phyloP scores from a whole-genome alignment of 495 filamentous ascomycete species.

The Letharia columbiana region DNA sequence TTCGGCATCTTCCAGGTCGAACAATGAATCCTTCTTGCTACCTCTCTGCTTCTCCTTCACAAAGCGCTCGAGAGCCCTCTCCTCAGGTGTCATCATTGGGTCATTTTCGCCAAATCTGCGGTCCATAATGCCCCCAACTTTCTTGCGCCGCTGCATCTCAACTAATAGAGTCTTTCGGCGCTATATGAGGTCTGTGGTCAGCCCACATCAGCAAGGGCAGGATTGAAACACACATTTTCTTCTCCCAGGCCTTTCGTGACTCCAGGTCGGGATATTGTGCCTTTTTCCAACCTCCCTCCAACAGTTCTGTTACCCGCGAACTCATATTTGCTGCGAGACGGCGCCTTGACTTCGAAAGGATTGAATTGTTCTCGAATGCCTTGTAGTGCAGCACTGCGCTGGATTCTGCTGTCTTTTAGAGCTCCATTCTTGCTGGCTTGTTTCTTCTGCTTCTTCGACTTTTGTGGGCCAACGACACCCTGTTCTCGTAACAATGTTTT shows the following conservation, averaged over 20 bases:
- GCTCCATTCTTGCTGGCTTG: conserved; percentile 57
- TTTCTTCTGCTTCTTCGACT: conserved; percentile 85
- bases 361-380: conserved; percentile 92
- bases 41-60: conserved; percentile 68
- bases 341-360: conserved; percentile 84
- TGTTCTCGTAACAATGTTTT: conserved; percentile 81
- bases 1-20: conserved; percentile 84
- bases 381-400: conserved; percentile 64
- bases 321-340: conserved; percentile 64
- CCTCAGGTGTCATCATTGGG: conserved; percentile 84
- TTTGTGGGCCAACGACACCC: conserved; percentile 77
- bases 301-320: conserved; percentile 52
- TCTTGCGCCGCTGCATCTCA: conserved; percentile 79
- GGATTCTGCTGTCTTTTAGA: conserved; percentile 57
- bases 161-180: conserved; percentile 69
- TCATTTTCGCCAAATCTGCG: conserved; percentile 94
- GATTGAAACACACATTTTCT: conserved; percentile 54
- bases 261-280: conserved; percentile 59
- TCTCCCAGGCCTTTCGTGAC: conserved; percentile 80
- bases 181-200: conserved; percentile 56
- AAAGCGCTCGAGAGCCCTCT: conserved; percentile 85
- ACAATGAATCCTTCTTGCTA: conserved; percentile 64
- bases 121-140: conserved; percentile 86
- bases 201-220: conserved; percentile 32
- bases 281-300: conserved; percentile 42